Percentiles rank a stretch among this genome's conserved stretches.
phyloP scores from a whole-genome alignment of 192 early-diverging fungal genomes.

The Piromyces finnis region DNA sequence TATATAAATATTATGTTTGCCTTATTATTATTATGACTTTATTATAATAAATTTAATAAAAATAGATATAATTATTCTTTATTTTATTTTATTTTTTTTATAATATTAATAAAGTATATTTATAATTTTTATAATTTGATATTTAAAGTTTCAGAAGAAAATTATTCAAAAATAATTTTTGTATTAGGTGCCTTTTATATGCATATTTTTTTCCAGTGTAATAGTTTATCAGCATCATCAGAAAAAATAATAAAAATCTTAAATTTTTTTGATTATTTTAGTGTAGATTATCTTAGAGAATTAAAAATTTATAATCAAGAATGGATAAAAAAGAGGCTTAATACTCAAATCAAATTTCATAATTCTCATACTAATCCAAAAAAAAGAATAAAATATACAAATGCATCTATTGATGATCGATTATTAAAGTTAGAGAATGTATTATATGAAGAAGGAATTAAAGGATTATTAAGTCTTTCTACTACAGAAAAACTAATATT shows the following conservation, averaged over 20 bases:
- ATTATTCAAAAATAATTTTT: not conserved
- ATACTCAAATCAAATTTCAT: no score
- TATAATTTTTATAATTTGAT: not conserved
- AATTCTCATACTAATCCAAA: no score
- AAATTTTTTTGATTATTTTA: not conserved
- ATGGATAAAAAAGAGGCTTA: not conserved
- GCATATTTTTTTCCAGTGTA: not conserved
- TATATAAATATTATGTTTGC: no score
- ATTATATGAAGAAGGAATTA: not conserved
- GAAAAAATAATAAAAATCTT: not conserved
- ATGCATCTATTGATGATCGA: not conserved
- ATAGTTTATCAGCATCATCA: not conserved
- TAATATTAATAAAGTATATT: no score
- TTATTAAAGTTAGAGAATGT: not conserved
- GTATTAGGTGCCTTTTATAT: not conserved
- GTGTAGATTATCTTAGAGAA: not conserved
- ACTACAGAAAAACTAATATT: not conserved
- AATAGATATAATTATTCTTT: no score
- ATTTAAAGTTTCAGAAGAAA: not conserved
- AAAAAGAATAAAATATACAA: not conserved
- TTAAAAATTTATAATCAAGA: not conserved
- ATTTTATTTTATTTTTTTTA: not conserved
- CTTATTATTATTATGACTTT: no score
- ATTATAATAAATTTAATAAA: no score
- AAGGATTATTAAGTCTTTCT: not conserved